Evolutionary conservation across 2,329 filamentous ascomycete species (phyloP).

Genomic region (Neonectria sp.): DNA sequence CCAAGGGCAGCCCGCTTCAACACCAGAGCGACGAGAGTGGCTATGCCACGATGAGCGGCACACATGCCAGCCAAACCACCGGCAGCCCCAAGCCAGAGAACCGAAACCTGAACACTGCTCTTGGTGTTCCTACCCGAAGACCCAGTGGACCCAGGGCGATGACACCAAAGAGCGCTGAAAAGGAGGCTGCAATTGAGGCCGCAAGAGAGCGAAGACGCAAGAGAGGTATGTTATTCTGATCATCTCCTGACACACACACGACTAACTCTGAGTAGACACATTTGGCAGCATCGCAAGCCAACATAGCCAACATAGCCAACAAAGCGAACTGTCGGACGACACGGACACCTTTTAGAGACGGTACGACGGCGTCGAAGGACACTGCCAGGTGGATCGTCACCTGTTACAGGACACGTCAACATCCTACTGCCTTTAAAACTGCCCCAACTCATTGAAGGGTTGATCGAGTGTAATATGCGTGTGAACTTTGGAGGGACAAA

Average conservation of each 20-base stretch:
- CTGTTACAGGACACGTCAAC: conserved; percentile 21
- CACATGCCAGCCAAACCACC: conserved; percentile 62
- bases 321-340: conserved; percentile 47
- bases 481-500: conserved; percentile 21
- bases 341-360: conserved; percentile 55
- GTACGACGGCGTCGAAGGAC: conserved; percentile 15
- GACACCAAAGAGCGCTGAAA: conserved; percentile 69
- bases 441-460: conserved; percentile 8
- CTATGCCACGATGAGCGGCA: conserved; percentile 51
- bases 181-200: conserved; percentile 60
- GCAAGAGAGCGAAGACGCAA: conserved; percentile 65
- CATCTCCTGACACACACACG: not conserved
- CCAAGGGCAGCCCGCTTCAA: conserved; percentile 70
- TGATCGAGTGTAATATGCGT: conserved; percentile 28
- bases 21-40: conserved; percentile 70
- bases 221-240: conserved; percentile 63
- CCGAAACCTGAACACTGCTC: conserved; percentile 68
- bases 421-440: conserved; percentile 23
- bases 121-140: conserved; percentile 66
- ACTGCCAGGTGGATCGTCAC: conserved; percentile 23
- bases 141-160: conserved; percentile 74
- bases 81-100: conserved; percentile 71
- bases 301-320: conserved; percentile 47
- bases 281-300: conserved; percentile 54
- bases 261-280: conserved; percentile 49